These are phyloP conservation scores for Podospora pseudocomata DNA, from an alignment of 495 filamentous ascomycete genomes.

Conservation along the genomic window DNA sequence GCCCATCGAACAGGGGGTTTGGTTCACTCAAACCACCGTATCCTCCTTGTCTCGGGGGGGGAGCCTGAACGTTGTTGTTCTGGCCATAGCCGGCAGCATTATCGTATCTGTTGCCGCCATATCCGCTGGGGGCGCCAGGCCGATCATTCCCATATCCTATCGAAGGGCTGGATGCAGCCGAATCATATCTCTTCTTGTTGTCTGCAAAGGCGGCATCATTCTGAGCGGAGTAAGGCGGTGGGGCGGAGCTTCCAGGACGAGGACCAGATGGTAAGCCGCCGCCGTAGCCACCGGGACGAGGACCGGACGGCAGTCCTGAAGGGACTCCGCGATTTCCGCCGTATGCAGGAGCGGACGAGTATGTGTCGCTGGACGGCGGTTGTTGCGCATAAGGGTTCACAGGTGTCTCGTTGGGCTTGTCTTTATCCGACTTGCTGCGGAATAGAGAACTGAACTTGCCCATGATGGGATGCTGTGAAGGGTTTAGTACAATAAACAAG, in stretches of 20 bases:
- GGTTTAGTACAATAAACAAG: slow-evolving; percentile 3
- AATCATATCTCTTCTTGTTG: slow-evolving; percentile 1
- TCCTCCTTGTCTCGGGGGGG: slow-evolving; percentile 54
- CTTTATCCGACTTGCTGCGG: slow-evolving; percentile 58
- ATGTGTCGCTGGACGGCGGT: slow-evolving; percentile 53
- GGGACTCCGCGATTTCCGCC: neutral
- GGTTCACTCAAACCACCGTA: slow-evolving; percentile 64
- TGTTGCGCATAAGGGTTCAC: slow-evolving; percentile 71
- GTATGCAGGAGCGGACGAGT: slow-evolving; percentile 18
- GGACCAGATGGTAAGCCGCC: neutral
- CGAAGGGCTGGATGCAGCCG: slow-evolving; percentile 10
- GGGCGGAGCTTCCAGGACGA: slow-evolving; percentile 9
- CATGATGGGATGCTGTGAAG: slow-evolving; percentile 46
- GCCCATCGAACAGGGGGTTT: neutral
- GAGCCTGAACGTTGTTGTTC: neutral
- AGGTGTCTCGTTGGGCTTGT: slow-evolving; percentile 50
- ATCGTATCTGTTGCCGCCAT: slow-evolving; percentile 62
- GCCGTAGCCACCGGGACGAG: slow-evolving; percentile 26
- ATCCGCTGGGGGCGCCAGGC: slow-evolving; percentile 61
- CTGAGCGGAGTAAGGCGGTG: neutral
- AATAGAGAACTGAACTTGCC: slow-evolving; percentile 51
- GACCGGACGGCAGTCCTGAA: slow-evolving; percentile 17
- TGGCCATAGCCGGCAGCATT: slow-evolving; percentile 7
- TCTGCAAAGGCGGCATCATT: neutral
- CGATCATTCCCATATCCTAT: slow-evolving; percentile 55